Base-by-base conservation (phyloP, 768 basidiomycete genomes). In the Trametes gibbosa region DNA sequence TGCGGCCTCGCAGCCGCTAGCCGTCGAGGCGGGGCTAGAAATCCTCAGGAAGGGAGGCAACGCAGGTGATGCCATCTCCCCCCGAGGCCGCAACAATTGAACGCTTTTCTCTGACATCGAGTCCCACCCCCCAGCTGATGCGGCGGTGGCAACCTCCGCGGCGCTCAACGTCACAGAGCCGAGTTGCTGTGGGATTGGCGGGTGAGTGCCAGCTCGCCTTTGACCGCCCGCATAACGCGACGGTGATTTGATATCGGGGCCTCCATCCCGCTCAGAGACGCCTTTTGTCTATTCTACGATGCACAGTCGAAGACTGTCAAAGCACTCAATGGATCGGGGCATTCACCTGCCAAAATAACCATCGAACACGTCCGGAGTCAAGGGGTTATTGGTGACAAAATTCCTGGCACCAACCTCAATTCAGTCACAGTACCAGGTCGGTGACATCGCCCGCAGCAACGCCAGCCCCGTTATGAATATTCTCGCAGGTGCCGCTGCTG, bases 41-140 rank as follows among this genome's bases (percentile, higher is more conserved):
- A 90, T 99, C 63, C 76, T 99, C 24, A 80, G 87, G 53, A 89
- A 87, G 72, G 97, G 97, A 13, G 97, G 97, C 51, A 99, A 99
- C 76, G 96, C 96, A 66, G 95, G 92, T 91, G 68, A 47, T 77
- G 60, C 5, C 45, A 50, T 24, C 4, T n/a, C n/a, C n/a, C 29
- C 29, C 29, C 10, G 29, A 32, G 29, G 5, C 29, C 29, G 29
- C 29, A 10, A 32, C 29, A 32, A 32, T 32, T 32, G 39, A 5
- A 1, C 37, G 10, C 13, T 41, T 7, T 5, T 25, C 14, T 4
- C 16, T 34, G 14, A 37, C 25, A n/a, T 34, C 37, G 27, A 21
- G 7, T 41, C 34, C 12, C n/a, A n/a, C n/a, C n/a, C 19, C 14
- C 17, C 61, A 93, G 92, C 91, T 61, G 94, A 97, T 75, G 93